A percentile compares a stretch with the other conserved stretches of the same genome.
Conservation (phyloP, 805 yeast species). For the Saccharomycopsis lassenensis region DNA sequence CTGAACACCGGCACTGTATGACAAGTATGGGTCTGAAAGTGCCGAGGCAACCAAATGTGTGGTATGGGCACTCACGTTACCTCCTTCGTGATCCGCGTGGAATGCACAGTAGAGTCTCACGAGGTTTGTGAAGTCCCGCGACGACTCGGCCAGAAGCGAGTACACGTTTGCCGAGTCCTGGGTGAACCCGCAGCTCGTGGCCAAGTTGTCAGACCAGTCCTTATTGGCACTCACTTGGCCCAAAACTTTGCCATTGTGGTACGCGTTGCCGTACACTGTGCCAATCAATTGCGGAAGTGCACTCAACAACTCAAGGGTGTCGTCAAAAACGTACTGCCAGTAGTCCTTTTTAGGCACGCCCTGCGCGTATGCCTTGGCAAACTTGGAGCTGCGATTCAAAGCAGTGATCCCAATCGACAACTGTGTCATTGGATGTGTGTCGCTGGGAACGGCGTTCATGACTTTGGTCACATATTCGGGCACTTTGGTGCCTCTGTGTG, state of each 20-base stretch:
- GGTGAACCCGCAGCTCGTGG: slow-evolving; percentile 50
- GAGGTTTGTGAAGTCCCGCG: slow-evolving; percentile 64
- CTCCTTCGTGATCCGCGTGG: slow-evolving; percentile 87
- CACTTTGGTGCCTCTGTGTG: slow-evolving; percentile 63
- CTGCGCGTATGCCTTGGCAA: slow-evolving; percentile 74
- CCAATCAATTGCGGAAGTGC: slow-evolving; percentile 76
- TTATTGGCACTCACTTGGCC: slow-evolving; percentile 36
- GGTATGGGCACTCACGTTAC: slow-evolving; percentile 80
- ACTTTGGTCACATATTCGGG: slow-evolving; percentile 71
- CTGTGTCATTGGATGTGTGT: slow-evolving; percentile 86
- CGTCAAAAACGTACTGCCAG: slow-evolving; percentile 80
- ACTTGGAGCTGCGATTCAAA: slow-evolving; percentile 70
- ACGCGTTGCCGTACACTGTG: slow-evolving; percentile 73
- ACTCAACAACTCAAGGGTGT: slow-evolving; percentile 68
- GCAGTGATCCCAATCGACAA: slow-evolving; percentile 76
- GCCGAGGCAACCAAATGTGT: slow-evolving; percentile 83
- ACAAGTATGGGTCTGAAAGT: slow-evolving; percentile 64
- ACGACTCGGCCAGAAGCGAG: too few relatives aligned
- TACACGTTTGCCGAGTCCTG: too few relatives aligned
- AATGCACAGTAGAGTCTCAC: slow-evolving; percentile 73
- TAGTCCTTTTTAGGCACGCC: slow-evolving; percentile 76
- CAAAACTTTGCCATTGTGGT: slow-evolving; percentile 65
- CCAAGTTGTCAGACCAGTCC: slow-evolving; percentile 58
- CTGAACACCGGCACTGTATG: slow-evolving; percentile 72
- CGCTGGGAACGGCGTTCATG: slow-evolving; percentile 62